phyloP scores from a whole-genome alignment of 2,329 filamentous ascomycete genomes.

The Akanthomyces muscarius region DNA sequence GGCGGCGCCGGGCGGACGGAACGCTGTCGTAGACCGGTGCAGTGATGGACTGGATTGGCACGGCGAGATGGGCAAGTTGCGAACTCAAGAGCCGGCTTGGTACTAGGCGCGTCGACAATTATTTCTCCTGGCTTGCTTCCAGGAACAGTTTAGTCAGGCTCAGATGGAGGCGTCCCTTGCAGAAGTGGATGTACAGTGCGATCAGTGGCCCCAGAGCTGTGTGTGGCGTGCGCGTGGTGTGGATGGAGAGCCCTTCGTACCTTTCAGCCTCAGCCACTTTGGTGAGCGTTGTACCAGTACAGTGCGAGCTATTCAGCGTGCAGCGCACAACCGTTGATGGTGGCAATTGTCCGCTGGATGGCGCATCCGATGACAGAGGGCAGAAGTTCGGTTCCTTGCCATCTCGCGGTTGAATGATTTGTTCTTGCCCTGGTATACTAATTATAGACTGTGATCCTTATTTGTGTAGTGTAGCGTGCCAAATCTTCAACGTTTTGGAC shows the following conservation, averaged over 20 bases:
- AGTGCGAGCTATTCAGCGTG: background rate
- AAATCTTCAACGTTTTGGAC: background rate
- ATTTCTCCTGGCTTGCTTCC: constrained; percentile 1
- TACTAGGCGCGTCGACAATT: background rate
- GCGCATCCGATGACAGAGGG: background rate
- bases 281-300: background rate
- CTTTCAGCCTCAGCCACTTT: background rate
- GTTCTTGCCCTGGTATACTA: background rate
- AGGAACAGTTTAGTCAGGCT: background rate
- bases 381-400: background rate
- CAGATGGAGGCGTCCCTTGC: constrained; percentile 4
- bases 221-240: background rate
- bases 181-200: constrained; percentile 15
- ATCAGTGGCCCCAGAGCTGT: background rate
- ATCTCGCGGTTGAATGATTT: background rate
- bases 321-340: background rate
- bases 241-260: background rate
- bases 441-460: constrained; percentile 11
- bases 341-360: background rate
- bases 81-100: background rate
- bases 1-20: background rate
- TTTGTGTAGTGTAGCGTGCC: background rate
- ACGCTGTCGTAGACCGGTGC: background rate
- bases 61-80: background rate
- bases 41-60: background rate